Evolutionary conservation across 345 rosid genomes (phyloP), one percentile per base, ranked within the genome.

Genomic region (Psidium friedrichsthalianum): DNA sequence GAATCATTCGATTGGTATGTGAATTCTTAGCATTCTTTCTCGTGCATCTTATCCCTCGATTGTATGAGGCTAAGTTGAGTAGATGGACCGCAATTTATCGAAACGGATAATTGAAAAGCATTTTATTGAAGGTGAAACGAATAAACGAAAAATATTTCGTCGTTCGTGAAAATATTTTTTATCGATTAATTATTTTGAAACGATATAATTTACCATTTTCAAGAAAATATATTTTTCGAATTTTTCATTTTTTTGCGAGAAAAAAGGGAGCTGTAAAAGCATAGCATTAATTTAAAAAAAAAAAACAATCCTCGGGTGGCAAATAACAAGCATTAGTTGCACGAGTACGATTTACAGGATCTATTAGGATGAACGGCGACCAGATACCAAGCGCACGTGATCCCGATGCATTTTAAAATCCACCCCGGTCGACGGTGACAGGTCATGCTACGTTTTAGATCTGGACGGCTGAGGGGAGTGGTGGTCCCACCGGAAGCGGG

Each of bases 151-250:
- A 14, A 15, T 29, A 64, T 32, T 29, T 64, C 0, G 16, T 8
- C 6, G 0, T 2, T 3, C 0, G 0, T 16, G 0, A 32, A 6
- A 3, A 6, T 59, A 6, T 27, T 13, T 59, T n/a, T 6, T 0
- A n/a, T 59, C 0, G 15, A 59, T 1, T 6, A 59, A 59, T n/a
- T 57, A 25, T 11, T 59, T 2, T 3, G 14, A 14, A 61, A 6
- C 0, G 21, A 16, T 18, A 9, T 9, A 16, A 8, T 3, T 16
- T 8, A 64, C 8, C 1, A 32, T 16, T 64, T 1, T 32, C 2
- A 16, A 0, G 0, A 12, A 29, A 42, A 4, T 2, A 32, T 7
- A 2, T 27, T 27, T 13, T 59, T 6, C 2, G 6, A n/a, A 27
- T 13, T 6, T 3, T 27, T 27, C 16, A 61, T 15, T 15, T 64